These are phyloP conservation scores for Lachnum nothofagi DNA, from an alignment of 2,329 filamentous ascomycete genomes.

Conservation along the genomic window DNA sequence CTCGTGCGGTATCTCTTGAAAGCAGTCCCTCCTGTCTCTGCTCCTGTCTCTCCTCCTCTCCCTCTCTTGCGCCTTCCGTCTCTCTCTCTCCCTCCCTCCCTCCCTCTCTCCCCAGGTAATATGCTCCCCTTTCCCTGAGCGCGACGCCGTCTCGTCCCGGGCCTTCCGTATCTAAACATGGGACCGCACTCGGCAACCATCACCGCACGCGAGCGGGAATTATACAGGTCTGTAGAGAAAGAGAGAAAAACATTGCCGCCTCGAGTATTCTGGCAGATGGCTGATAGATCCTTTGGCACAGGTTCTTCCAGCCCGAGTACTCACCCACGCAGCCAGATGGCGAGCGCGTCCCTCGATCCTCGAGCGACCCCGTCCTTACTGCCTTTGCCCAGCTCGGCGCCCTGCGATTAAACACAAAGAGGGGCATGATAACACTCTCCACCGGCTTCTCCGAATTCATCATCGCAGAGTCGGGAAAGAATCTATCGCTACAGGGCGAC, in stretches of 20 bases:
- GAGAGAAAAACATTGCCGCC: too few species aligned
- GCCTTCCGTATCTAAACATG: neutral
- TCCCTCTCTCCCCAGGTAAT: too few species aligned
- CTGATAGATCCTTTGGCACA: neutral
- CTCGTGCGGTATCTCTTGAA: neutral
- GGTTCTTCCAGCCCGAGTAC: conserved; percentile 22
- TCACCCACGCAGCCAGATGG: neutral
- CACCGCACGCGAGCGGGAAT: conserved; percentile 22
- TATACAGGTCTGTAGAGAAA: conserved; percentile 23
- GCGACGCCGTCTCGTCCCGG: too few species aligned
- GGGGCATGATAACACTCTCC: conserved; percentile 41
- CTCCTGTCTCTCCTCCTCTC: too few species aligned
- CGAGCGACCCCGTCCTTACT: conserved; percentile 39
- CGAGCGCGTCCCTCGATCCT: conserved; percentile 8
- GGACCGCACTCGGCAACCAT: neutral
- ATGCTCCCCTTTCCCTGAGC: too few species aligned
- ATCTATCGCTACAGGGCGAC: conserved; percentile 25
- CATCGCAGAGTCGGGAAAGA: conserved; percentile 27
- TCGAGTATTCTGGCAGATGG: neutral
- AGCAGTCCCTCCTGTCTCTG: too few species aligned
- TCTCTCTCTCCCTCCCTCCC: too few species aligned
- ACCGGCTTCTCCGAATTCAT: conserved; percentile 22
- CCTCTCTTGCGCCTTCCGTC: too few species aligned
- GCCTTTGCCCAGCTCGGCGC: conserved; percentile 46
- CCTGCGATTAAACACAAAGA: conserved; percentile 42